Percentiles rank a stretch among this genome's conserved stretches.
Evolutionary conservation across 2,329 filamentous ascomycete species (phyloP).

Genomic region (Aspergillus melleus): DNA sequence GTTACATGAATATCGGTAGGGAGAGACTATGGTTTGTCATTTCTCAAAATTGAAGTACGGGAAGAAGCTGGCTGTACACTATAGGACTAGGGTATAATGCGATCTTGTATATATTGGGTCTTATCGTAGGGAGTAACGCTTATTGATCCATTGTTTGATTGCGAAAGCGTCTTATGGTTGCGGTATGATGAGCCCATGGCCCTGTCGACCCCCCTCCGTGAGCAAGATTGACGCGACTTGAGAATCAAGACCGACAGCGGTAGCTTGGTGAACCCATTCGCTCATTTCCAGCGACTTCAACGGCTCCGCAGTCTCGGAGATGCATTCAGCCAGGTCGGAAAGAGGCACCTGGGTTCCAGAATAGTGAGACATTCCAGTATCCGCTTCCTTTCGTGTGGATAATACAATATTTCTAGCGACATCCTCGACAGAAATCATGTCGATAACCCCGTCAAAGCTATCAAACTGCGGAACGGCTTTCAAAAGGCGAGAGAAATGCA

Average conservation of each 20-base stretch:
- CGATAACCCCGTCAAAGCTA: neutral
- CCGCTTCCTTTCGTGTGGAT: neutral
- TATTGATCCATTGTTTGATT: no score
- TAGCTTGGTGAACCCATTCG: neutral
- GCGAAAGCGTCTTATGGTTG: neutral
- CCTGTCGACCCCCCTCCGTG: neutral
- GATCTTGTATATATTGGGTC: no score
- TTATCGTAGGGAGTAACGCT: no score
- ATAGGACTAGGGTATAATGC: no score
- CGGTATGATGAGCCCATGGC: neutral
- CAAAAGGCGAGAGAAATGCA: neutral
- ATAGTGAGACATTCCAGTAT: neutral
- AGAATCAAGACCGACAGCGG: neutral
- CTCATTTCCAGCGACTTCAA: neutral
- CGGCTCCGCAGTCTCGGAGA: neutral
- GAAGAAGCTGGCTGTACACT: no score
- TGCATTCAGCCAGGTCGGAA: neutral
- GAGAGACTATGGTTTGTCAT: neutral
- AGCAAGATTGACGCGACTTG: neutral
- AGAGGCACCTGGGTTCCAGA: neutral
- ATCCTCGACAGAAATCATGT: neutral
- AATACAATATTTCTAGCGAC: neutral
- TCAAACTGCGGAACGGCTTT: neutral
- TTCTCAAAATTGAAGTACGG: no score
- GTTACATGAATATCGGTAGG: neutral